Evolutionary conservation across 2,329 filamentous ascomycete genomes (phyloP), one percentile per base, ranked within the genome.

Genomic region (Claviceps lovelessii): DNA sequence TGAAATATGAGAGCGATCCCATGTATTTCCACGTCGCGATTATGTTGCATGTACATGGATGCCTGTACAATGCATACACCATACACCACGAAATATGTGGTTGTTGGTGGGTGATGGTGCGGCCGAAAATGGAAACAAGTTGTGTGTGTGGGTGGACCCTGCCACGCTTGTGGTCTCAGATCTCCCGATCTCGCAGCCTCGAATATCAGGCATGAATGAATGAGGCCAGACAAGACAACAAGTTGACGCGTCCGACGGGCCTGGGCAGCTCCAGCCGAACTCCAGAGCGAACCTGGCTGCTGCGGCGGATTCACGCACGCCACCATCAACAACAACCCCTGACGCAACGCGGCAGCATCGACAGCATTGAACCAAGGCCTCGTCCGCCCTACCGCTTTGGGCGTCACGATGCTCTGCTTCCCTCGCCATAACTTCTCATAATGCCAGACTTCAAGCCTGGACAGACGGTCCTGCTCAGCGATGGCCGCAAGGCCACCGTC

Each of bases 401-500:
- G 50, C 41, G 37, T 55, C 66, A 69, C 65, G 59, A 71, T 71
- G 69, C 66, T 56, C 61, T 57, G 59, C 17, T 39, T n/a, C 57
- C 56, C 57, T 54, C 61, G 58, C 53, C 53, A 59, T 49, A 53
- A 58, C 58, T 54, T 52, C 60, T 61, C 68, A 75, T 64, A 61
- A 79, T 81, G 78, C 73, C 77, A 64, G 78, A 81, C 58, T 73
- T 81, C 63, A 75, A 73, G 64, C 68, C 75, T 58, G 90, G 89
- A 63, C 86, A 93, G 72, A 81, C 79, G 59, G 80, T 97, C 69
- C 82, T 84, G 70, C 83, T 95, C 61, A 81, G 77, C 63, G 86
- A 95, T 70, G 86, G 86, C 64, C 84, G 86, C 62, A 79, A 79
- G 62, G 93, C 81, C 61, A 79, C 80, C 57, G 80, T 98, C 60